These are phyloP conservation scores for Microascus cirrosus DNA, from an alignment of 2,329 filamentous ascomycete genomes.

Conservation along the genomic window DNA sequence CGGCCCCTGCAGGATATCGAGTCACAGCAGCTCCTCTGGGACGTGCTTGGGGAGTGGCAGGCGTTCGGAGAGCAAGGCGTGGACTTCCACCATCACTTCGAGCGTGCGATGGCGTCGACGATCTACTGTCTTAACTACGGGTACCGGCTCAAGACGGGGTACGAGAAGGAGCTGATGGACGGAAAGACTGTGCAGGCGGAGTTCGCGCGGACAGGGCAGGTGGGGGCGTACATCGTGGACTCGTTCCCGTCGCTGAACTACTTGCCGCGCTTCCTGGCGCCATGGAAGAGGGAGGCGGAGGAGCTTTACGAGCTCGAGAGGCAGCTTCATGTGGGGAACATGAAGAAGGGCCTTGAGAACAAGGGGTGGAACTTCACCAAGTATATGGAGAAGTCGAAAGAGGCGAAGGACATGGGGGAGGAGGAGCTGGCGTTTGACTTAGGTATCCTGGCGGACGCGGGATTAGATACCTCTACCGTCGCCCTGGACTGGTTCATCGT, in stretches of 20 bases:
- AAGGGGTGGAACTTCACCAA: conserved; percentile 20
- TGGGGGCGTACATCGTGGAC: conserved; percentile 27
- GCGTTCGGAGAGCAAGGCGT: conserved; percentile 10
- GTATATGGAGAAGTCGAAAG: conserved; percentile 11
- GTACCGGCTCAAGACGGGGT: conserved; percentile 16
- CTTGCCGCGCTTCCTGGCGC: conserved; percentile 22
- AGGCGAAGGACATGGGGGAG: conserved; percentile 12
- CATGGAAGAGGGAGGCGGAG: conserved; percentile 20
- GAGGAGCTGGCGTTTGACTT: conserved; percentile 20
- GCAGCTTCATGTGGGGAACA: conserved; percentile 14
- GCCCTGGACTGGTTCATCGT: conserved; percentile 19
- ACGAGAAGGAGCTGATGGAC: conserved; percentile 14
- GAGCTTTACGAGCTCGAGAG: conserved; percentile 13
- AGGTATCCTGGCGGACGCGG: conserved; percentile 18
- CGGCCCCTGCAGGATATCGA: conserved; percentile 31
- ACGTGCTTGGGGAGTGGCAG: conserved; percentile 22
- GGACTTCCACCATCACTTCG: conserved; percentile 18
- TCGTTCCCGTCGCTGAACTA: conserved; percentile 26
- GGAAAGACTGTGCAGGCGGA: conserved; percentile 14
- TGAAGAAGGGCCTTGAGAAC: conserved; percentile 10
- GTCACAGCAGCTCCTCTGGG: conserved; percentile 28
- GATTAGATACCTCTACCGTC: conserved; percentile 18
- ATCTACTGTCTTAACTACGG: conserved; percentile 25
- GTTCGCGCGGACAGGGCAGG: conserved; percentile 12
- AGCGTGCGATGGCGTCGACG: conserved; percentile 23